Evolutionary conservation across 768 basidiomycete species (phyloP), one percentile per base, ranked within the genome.

Genomic region (Lactarius trivialis): DNA sequence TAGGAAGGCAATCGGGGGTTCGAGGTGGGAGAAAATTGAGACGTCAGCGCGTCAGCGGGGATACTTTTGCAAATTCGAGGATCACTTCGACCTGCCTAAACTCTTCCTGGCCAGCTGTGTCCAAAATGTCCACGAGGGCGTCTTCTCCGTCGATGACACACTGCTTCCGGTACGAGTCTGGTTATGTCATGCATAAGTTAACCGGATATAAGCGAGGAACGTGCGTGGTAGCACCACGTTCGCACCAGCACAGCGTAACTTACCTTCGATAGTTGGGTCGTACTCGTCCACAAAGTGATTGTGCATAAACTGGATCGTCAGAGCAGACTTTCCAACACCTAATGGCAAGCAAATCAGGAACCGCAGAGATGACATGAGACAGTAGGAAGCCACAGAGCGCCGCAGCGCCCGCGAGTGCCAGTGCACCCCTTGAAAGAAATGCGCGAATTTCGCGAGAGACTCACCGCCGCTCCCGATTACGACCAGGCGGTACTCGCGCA

Each of bases 281-380:
- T 84, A 94, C 73, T 93, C 90, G 73, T 92, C 89, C 63, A 94
- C 92, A 71, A 93, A 93, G 72, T 89, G 89, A 69, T 88, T 90
- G 71, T 98, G 94, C 70, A 98, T 96, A 79, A 98, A 98, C 74
- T 98, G 96, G 70, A 98, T 97, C 57, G 96, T 98, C 76, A 97
- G 74, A 30, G 93, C 93, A 55, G 92, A 94, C 81, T 98, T 91
- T 41, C 89, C 89, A 60, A 85, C 84, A 72, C 82, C 82, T 82
- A 48, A 24, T 48, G 57, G 37, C 19, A 24, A 15, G n/a, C n/a
- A n/a, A 24, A 4, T 39, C 34, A 58, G 37, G 28, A n/a, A 17
- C 45, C 45, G 21, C n/a, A 5, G 39, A 39, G 15, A 19, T 19
- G 12, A 24, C 21, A 7, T 2, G 43, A 14, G 21, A 12, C 21